Base-by-base conservation (phyloP, 163 green algal species). In the Coccomyxa subellipsoidea region DNA sequence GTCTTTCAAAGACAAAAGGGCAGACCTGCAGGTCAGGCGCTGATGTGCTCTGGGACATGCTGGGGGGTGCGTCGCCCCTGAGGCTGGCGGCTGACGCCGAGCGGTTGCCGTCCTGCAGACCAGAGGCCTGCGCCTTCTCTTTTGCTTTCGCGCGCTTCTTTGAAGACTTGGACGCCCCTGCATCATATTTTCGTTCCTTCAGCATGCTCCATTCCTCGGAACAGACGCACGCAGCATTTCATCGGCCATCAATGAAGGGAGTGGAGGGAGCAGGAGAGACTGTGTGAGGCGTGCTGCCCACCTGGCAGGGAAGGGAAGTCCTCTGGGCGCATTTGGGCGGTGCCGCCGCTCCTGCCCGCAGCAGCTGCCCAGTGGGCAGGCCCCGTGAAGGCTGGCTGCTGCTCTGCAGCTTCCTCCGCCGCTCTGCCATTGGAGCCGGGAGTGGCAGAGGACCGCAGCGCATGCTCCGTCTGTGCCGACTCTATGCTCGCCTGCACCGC, bases 281-380 rank as follows among this genome's bases (percentile, higher is more conserved):
- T n/a, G n/a, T n/a, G n/a, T n/a, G n/a, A n/a, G n/a, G n/a, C n/a
- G n/a, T n/a, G n/a, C n/a, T n/a, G n/a, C n/a, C n/a, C n/a, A 86
- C 83, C 83, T 80, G 93, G 92, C 66, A 96, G 85, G 0, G 89
- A 86, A 4, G 93, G 93, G 71, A 96, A 96, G 80, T 96, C 83
- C 37, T 89, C 77, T n/a, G 80, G 39, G 9, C 27, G 32, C 5
- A 87, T 82, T 4, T 37, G 32, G 0, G 77, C 75, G 2, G 59
- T 79, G n/a, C 25, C 40, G 2, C 38, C 40, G 2, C 38, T 59
- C 10, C 78, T 81, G n/a, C 76, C 38, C 27, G 70, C 81, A 12
- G 78, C 81, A 25, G 69, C 85, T 35, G 81, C 82, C 82, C 80
- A 89, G 35, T 78, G 87, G 38, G 69, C 47, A 27, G 77, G 31